Evolutionary conservation across 2,329 filamentous ascomycete species (phyloP).

Genomic region (Ascosphaera pollenicola): DNA sequence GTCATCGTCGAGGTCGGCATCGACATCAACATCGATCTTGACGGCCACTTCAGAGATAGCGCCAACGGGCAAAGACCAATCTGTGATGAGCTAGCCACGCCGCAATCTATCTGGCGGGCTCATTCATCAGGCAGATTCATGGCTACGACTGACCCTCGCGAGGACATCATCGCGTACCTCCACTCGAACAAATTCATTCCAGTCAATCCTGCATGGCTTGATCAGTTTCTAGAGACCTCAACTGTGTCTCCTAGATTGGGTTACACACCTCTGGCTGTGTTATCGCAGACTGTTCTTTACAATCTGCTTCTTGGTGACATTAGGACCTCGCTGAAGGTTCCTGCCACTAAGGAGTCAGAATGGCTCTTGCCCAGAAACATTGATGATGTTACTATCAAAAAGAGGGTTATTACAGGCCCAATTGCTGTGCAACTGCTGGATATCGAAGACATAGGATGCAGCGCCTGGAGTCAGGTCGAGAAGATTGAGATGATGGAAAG

Average conservation of each 20-base stretch:
- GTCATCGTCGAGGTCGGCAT: too few relatives aligned
- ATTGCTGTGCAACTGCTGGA: constrained; percentile 67
- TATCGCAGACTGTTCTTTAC: constrained; percentile 59
- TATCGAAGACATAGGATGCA: constrained; percentile 59
- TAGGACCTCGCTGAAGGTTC: constrained; percentile 34
- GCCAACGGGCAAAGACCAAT: too few relatives aligned
- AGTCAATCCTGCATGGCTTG: constrained; percentile 40
- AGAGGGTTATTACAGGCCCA: constrained; percentile 35
- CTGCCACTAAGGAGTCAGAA: constrained; percentile 17
- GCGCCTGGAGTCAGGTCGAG: constrained; percentile 73
- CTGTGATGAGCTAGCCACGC: too few relatives aligned
- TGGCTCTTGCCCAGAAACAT: constrained; percentile 36
- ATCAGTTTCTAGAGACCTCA: constrained; percentile 27
- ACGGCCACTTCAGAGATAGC: too few relatives aligned
- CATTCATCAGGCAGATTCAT: too few relatives aligned
- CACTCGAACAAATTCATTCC: constrained; percentile 31
- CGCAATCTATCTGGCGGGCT: too few relatives aligned
- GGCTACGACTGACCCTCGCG: constrained; percentile 4
- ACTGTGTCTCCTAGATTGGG: constrained; percentile 24
- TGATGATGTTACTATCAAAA: constrained; percentile 30
- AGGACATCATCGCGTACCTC: constrained; percentile 28
- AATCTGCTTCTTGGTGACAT: constrained; percentile 64
- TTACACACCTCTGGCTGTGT: constrained; percentile 40
- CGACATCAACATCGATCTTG: too few relatives aligned
- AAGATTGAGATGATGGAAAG: constrained; percentile 33